These are phyloP conservation scores for Dalbergia cultrata DNA, from an alignment of 306 rosid genomes.

Conservation along the genomic window DNA sequence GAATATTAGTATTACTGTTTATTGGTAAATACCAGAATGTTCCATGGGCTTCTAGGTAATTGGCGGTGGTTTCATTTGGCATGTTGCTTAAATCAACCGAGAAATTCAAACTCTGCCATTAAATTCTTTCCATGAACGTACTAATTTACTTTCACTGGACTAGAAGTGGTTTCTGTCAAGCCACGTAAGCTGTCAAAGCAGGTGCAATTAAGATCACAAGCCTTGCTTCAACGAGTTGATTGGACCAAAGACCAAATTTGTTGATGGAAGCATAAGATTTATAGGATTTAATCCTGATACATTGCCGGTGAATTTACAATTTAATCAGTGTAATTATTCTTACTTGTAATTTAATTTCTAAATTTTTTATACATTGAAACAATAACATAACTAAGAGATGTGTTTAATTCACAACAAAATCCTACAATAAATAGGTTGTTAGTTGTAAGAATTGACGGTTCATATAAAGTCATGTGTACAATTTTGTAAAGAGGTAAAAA, in stretches of 20 bases:
- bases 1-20: slow-evolving; percentile 9
- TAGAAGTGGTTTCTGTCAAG: not conserved
- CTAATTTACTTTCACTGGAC: not conserved
- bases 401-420: too few relatives aligned
- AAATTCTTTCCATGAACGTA: too few relatives aligned
- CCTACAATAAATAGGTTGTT: too few relatives aligned
- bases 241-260: not conserved
- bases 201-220: not conserved
- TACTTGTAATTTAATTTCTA: too few relatives aligned
- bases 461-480: too few relatives aligned
- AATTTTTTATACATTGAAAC: too few relatives aligned
- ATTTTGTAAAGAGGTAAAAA: too few relatives aligned
- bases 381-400: too few relatives aligned
- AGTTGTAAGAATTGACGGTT: too few relatives aligned
- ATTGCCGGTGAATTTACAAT: not conserved
- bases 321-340: not conserved
- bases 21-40: slow-evolving; percentile 17
- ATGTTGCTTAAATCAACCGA: not conserved
- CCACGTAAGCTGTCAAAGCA: not conserved
- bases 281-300: not conserved
- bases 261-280: too few relatives aligned
- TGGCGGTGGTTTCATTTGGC: not conserved
- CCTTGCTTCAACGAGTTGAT: slow-evolving; percentile 11
- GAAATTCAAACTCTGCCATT: not conserved
- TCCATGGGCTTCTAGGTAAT: slow-evolving; percentile 5